Evolutionary conservation across 768 basidiomycete genomes (phyloP).

Genomic region (Tylopilus subfusipes): DNA sequence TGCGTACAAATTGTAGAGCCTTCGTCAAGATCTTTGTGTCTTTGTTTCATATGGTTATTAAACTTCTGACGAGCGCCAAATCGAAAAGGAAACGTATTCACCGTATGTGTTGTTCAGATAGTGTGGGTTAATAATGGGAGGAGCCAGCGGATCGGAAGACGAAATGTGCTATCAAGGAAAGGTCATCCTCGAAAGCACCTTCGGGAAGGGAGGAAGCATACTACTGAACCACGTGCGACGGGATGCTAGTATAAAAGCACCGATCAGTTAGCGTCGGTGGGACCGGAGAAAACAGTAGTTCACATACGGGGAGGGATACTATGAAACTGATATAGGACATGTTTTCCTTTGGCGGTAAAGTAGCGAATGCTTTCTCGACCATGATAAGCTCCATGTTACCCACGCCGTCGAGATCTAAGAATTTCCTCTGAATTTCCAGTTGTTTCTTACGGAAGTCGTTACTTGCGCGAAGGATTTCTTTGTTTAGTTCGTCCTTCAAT

Average conservation of each 20-base stretch:
- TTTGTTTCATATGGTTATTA: not conserved
- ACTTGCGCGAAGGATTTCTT: conserved; percentile 1
- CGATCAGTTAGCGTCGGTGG: not conserved
- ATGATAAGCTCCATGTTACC: conserved; percentile 19
- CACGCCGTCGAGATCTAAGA: conserved; percentile 1
- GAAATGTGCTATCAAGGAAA: conserved; percentile 10
- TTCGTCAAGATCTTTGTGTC: conserved; percentile 18
- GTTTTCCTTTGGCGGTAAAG: conserved; percentile 2
- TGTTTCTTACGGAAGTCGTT: conserved; percentile 12
- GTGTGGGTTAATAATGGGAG: conserved; percentile 12
- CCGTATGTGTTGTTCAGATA: conserved; percentile 16
- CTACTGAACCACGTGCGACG: conserved; percentile 16
- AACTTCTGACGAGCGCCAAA: not conserved
- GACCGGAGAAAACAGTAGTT: not conserved
- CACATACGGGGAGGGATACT: conserved; percentile 10
- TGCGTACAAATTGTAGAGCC: conserved; percentile 10
- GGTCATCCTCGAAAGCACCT: not conserved
- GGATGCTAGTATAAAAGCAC: conserved; percentile 7
- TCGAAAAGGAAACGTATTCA: not conserved
- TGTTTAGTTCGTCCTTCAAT: conserved; percentile 10
- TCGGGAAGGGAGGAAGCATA: not conserved
- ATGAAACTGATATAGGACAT: conserved; percentile 13
- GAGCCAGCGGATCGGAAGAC: conserved; percentile 7
- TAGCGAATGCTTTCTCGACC: conserved; percentile 13
- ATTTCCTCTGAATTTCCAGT: conserved; percentile 10